Percentiles rank a stretch among this genome's conserved stretches.
These are phyloP conservation scores for Fusarium fracticaudum DNA, from an alignment of 2,329 filamentous ascomycete genomes.

Conservation along the genomic window DNA sequence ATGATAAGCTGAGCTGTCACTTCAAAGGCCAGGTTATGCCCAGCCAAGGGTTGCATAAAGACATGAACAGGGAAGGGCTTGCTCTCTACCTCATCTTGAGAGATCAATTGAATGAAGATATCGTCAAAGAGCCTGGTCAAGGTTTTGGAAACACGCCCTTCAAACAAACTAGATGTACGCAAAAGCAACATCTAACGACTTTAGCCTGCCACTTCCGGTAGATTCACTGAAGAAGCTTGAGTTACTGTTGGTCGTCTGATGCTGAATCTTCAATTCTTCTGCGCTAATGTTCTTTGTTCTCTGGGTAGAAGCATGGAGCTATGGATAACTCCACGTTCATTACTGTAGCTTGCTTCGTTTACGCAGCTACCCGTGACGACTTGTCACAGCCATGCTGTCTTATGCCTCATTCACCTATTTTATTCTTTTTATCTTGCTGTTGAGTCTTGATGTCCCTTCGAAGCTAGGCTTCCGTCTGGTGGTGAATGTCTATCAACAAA, in stretches of 20 bases:
- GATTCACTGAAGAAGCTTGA: accelerated
- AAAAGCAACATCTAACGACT: background rate
- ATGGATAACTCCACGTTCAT: background rate
- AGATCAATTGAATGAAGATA: background rate
- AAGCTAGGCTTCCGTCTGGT: background rate
- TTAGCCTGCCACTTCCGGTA: accelerated
- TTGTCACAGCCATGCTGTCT: background rate
- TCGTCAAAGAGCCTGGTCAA: background rate
- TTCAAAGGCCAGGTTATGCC: background rate
- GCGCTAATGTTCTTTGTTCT: background rate
- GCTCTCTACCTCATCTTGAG: too few relatives aligned
- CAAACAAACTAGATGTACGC: background rate
- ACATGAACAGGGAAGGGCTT: background rate
- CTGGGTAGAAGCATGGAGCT: background rate
- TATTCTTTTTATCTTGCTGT: background rate
- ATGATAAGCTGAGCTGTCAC: too few relatives aligned
- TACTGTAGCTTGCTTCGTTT: background rate
- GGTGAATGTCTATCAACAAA: background rate
- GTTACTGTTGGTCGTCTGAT: background rate
- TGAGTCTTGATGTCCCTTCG: background rate
- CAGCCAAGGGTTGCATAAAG: background rate
- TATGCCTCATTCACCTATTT: background rate
- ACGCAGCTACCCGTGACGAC: background rate
- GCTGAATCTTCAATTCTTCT: background rate
- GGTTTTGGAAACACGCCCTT: background rate